These are phyloP conservation scores for Biscutella laevigata DNA, from an alignment of 441 rosid species.

Conservation along the genomic window DNA sequence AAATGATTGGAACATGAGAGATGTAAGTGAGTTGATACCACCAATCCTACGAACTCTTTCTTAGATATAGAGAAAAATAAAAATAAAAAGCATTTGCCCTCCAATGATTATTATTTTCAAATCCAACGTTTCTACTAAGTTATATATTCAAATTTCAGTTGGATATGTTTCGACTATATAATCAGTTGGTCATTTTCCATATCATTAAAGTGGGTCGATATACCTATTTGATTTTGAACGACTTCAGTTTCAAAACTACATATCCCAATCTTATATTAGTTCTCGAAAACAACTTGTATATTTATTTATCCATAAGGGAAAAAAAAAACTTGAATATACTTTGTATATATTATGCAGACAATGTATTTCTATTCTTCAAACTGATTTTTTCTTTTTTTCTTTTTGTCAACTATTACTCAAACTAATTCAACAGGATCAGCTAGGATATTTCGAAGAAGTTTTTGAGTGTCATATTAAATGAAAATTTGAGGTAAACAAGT, in stretches of 20 bases:
- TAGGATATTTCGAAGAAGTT: not conserved
- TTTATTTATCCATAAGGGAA: not conserved
- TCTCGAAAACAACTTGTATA: conserved; percentile 11
- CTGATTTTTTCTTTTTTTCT: not conserved
- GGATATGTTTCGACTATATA: conserved; percentile 9
- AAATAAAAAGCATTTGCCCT: conserved; percentile 11
- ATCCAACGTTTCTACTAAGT: conserved; percentile 1
- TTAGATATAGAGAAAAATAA: not conserved
- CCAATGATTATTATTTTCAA: conserved; percentile 24
- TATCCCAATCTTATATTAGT: conserved; percentile 14
- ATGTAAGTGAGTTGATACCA: conserved; percentile 10
- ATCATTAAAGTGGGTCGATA: conserved; percentile 20
- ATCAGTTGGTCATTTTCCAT: conserved; percentile 22
- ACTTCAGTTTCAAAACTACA: conserved; percentile 14
- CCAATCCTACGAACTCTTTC: conserved; percentile 12
- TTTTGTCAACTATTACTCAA: not conserved
- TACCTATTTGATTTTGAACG: conserved; percentile 17
- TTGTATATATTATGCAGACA: not conserved
- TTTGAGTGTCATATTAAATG: not conserved
- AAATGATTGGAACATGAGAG: conserved; percentile 15
- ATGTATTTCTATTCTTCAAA: not conserved
- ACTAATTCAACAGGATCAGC: not conserved
- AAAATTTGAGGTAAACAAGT: not conserved
- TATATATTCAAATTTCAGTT: not conserved
- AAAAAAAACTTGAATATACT: not conserved